Evolutionary conservation across 2,329 filamentous ascomycete genomes (phyloP).

Genomic region (Penicillium brevicompactum): DNA sequence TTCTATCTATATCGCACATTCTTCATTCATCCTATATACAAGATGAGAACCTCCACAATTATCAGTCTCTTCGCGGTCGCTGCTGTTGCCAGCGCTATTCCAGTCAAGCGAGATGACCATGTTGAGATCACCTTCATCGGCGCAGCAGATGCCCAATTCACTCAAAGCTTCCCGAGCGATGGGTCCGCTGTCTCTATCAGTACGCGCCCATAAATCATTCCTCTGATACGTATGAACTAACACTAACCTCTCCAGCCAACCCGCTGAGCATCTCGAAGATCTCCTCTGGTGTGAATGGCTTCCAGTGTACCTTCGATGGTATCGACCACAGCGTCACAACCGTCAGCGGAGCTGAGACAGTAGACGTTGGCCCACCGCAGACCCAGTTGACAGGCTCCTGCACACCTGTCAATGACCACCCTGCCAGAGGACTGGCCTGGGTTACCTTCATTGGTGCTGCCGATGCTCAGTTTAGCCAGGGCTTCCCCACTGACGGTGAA

Average conservation of each 20-base stretch:
- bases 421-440: background rate
- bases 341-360: slow-evolving; percentile 21
- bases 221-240: background rate
- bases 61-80: background rate
- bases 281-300: slow-evolving; percentile 15
- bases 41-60: background rate
- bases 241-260: slow-evolving; percentile 7
- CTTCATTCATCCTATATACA: background rate
- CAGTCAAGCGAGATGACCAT: background rate
- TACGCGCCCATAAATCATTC: background rate
- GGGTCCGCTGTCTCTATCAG: slow-evolving; percentile 6
- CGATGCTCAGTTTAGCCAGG: slow-evolving; percentile 1
- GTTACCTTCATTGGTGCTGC: slow-evolving; percentile 9
- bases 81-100: background rate
- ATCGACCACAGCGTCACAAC: slow-evolving; percentile 24
- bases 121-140: slow-evolving; percentile 15
- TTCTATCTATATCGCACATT: background rate
- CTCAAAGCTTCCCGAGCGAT: slow-evolving; percentile 10
- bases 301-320: slow-evolving; percentile 28
- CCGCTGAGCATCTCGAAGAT: slow-evolving; percentile 28
- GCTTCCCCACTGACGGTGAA: slow-evolving; percentile 1
- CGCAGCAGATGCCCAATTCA: slow-evolving; percentile 14
- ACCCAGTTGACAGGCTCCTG: slow-evolving; percentile 22
- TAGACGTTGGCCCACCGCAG: slow-evolving; percentile 34
- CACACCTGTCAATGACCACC: background rate